Percentiles rank a stretch among this genome's conserved stretches.
Conservation (phyloP, 495 filamentous ascomycete genomes). For the Filosporella fistucella region DNA sequence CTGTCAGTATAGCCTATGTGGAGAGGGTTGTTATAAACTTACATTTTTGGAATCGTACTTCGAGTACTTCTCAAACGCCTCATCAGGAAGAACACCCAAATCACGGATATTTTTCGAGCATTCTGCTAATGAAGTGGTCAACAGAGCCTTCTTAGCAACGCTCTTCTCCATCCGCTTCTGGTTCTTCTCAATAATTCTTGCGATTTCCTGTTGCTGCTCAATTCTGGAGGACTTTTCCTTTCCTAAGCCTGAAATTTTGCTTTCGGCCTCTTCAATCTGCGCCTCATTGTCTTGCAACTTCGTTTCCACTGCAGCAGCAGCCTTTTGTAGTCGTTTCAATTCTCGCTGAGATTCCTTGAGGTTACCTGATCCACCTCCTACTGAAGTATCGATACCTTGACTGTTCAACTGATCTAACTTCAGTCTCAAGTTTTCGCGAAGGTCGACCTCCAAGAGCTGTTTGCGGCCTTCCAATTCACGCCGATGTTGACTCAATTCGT, state of each 20-base stretch:
- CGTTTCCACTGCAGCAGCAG: slow-evolving; percentile 54
- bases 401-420: slow-evolving; percentile 82
- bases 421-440: slow-evolving; percentile 79
- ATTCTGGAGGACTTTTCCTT: slow-evolving; percentile 62
- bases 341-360: slow-evolving; percentile 78
- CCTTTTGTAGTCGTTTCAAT: slow-evolving; percentile 67
- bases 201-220: slow-evolving; percentile 66
- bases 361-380: slow-evolving; percentile 54
- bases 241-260: slow-evolving; percentile 55
- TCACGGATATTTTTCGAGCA: slow-evolving; percentile 85
- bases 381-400: slow-evolving; percentile 65
- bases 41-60: slow-evolving; percentile 71
- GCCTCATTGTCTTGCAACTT: slow-evolving; percentile 69
- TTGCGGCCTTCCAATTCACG: slow-evolving; percentile 80
- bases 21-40: slow-evolving; percentile 25
- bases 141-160: slow-evolving; percentile 76
- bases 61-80: slow-evolving; percentile 88
- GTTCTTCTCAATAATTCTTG: slow-evolving; percentile 75
- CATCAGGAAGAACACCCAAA: slow-evolving; percentile 88
- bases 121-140: slow-evolving; percentile 71
- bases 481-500: slow-evolving; percentile 66
- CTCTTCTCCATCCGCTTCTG: slow-evolving; percentile 91
- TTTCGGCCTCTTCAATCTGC: slow-evolving; percentile 61
- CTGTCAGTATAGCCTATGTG: slow-evolving; percentile 11
- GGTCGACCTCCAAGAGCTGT: slow-evolving; percentile 70